Base-by-base conservation (phyloP, 495 filamentous ascomycete genomes). In the Talaromyces wortmannii region DNA sequence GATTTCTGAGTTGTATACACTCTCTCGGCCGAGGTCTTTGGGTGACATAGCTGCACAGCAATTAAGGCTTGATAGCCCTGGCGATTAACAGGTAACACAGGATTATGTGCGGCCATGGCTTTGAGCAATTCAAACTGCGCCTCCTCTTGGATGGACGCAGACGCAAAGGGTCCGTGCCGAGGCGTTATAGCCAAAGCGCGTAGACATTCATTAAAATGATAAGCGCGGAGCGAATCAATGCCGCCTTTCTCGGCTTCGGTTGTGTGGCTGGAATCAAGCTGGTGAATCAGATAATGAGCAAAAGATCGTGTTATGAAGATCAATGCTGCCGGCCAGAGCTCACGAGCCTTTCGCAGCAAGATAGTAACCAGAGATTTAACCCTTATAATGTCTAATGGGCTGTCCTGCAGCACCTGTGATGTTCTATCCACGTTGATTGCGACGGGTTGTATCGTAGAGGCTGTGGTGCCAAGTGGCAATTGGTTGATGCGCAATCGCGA, bases 101-200 rank as follows among this genome's bases (percentile, higher is more conserved):
- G 84, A 43, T 72, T 59, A 46, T 80, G 73, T 7, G 71, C 57
- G 8, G 80, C 75, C 87, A 90, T 90, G 36, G 74, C 74, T 51
- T 73, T 68, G 5, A 90, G 69, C 4, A 89, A 63, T 36, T 78
- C 72, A 55, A 89, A 87, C 53, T 89, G 83, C 7, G 85, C 83
- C 51, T 71, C 75, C 56, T 88, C 77, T 57, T 83, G 81, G 45
- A 76, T 62, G 2, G 65, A 63, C 8, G 66, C 65, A 10, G 74
- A 77, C 12, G 69, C 61, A 48, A 78, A 83, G 1, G 85, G 83
- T 12, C 66, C 60, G 10, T 68, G 45, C 31, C 65, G 66, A 13
- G 80, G 61, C 6, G 81, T 79, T 15, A 78, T 31, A n/a, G 86
- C 75, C 36, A 90, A 65, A 15, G 83, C 61, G 11, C 67, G 67